A percentile compares a stretch with the other conserved stretches of the same genome.
phyloP scores from a whole-genome alignment of 2,329 filamentous ascomycete genomes.

The Aspergillus sojae region DNA sequence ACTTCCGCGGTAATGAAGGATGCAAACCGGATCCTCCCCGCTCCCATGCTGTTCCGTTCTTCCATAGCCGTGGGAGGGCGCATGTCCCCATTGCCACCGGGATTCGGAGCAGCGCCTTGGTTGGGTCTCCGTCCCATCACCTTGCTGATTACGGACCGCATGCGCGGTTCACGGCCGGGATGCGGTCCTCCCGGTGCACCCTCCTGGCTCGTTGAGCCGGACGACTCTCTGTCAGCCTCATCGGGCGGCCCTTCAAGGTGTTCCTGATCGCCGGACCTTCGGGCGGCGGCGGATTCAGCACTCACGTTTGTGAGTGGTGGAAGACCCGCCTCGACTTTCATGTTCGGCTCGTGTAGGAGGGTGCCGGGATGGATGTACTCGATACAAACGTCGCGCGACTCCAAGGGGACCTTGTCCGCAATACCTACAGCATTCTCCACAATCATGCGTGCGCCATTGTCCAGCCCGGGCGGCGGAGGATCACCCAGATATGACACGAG shows the following conservation, averaged over 20 bases:
- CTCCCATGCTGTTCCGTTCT: conserved; percentile 16
- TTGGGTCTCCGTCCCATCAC: conserved; percentile 35
- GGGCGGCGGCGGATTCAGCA: conserved; percentile 20
- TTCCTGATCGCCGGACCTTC: conserved; percentile 23
- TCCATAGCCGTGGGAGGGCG: conserved; percentile 9
- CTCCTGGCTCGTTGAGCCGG: conserved; percentile 13
- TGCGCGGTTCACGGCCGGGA: conserved; percentile 28
- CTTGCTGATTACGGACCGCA: conserved; percentile 46
- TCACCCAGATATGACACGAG: conserved; percentile 75
- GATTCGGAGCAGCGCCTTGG: conserved; percentile 13
- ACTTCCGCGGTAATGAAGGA: conserved; percentile 77
- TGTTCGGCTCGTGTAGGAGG: conserved; percentile 68
- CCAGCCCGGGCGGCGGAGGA: conserved; percentile 77
- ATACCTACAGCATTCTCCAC: conserved; percentile 87
- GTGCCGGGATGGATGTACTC: conserved; percentile 81
- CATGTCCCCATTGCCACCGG: conserved; percentile 29
- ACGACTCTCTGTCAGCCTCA: conserved; percentile 28
- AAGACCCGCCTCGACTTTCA: conserved; percentile 78
- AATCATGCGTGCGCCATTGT: conserved; percentile 88
- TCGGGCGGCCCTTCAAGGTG: conserved; percentile 7
- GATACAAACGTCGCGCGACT: conserved; percentile 87
- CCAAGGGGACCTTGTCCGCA: conserved; percentile 80
- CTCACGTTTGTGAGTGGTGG: conserved; percentile 55
- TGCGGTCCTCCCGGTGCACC: background rate
- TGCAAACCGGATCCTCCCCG: conserved; percentile 68